Evolutionary conservation across 2,329 filamentous ascomycete genomes (phyloP).

Genomic region (Dactylellina sp.): DNA sequence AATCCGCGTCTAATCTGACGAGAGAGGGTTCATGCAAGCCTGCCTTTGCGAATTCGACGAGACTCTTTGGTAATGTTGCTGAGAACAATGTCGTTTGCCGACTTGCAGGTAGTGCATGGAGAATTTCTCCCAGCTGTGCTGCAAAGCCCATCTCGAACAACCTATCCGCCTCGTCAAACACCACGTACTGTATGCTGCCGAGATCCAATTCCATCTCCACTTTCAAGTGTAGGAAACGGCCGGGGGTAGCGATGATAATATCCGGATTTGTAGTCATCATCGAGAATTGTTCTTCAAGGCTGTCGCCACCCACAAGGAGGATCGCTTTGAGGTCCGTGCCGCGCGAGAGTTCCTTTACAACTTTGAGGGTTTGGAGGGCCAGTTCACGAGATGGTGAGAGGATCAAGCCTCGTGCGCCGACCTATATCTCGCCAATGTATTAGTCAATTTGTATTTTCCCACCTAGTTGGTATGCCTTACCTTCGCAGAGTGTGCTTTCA

Average conservation of each 20-base stretch:
- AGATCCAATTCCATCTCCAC: slow-evolving; percentile 95
- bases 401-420: slow-evolving; percentile 87
- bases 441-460: background rate
- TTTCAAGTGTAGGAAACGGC: slow-evolving; percentile 94
- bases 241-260: slow-evolving; percentile 88
- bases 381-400: slow-evolving; percentile 93
- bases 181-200: slow-evolving; percentile 91
- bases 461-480: slow-evolving; percentile 60
- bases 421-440: slow-evolving; percentile 23
- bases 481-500: slow-evolving; percentile 86
- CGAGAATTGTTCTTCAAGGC: slow-evolving; percentile 92
- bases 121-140: slow-evolving; percentile 89
- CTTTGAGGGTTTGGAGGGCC: slow-evolving; percentile 92
- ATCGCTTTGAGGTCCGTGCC: slow-evolving; percentile 93
- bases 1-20: slow-evolving; percentile 90
- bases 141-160: slow-evolving; percentile 99
- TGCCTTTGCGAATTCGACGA: slow-evolving; percentile 95
- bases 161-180: slow-evolving; percentile 97
- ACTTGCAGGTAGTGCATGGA: slow-evolving; percentile 83
- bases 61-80: slow-evolving; percentile 89
- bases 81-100: slow-evolving; percentile 95
- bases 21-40: slow-evolving; percentile 92
- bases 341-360: slow-evolving; percentile 91
- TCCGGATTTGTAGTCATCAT: slow-evolving; percentile 95
- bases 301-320: slow-evolving; percentile 92